Evolutionary conservation across 2,329 filamentous ascomycete genomes (phyloP).

Genomic region (Aspergillus fructus): DNA sequence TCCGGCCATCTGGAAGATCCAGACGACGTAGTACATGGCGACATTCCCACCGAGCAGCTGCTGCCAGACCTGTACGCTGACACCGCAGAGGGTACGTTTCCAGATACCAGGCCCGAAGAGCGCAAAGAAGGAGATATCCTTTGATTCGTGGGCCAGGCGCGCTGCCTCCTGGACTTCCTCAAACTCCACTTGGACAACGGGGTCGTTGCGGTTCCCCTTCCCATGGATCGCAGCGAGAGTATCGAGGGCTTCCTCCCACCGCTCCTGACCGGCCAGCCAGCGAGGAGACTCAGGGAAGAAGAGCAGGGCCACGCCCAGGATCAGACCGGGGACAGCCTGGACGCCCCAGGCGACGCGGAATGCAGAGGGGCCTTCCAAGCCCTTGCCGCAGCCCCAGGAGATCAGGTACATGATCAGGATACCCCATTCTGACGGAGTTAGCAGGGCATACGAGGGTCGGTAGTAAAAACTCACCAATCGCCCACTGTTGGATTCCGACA

Average conservation of each 20-base stretch:
- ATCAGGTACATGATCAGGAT: slow-evolving; percentile 48
- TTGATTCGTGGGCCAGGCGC: slow-evolving; percentile 30
- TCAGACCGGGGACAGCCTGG: slow-evolving; percentile 59
- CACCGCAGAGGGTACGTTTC: slow-evolving; percentile 53
- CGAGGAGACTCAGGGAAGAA: slow-evolving; percentile 63
- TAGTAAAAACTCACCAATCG: slow-evolving; percentile 27
- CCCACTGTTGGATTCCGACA: slow-evolving; percentile 47
- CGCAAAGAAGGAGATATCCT: slow-evolving; percentile 35
- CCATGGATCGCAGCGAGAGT: slow-evolving; percentile 60
- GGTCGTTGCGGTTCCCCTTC: slow-evolving; percentile 53
- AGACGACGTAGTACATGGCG: slow-evolving; percentile 61
- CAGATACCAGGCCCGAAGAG: slow-evolving; percentile 52
- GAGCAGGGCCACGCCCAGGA: slow-evolving; percentile 55
- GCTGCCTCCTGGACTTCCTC: slow-evolving; percentile 37
- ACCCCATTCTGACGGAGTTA: neutral
- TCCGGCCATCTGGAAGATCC: slow-evolving; percentile 61
- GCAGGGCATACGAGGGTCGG: neutral
- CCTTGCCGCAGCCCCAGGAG: slow-evolving; percentile 38
- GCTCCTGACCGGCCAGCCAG: slow-evolving; percentile 61
- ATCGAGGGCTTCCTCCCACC: slow-evolving; percentile 54
- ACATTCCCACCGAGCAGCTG: slow-evolving; percentile 59
- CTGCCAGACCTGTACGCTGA: slow-evolving; percentile 57
- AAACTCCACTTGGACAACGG: slow-evolving; percentile 56
- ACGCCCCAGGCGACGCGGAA: slow-evolving; percentile 64
- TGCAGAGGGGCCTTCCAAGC: slow-evolving; percentile 40